Evolutionary conservation across 2,329 filamentous ascomycete species (phyloP).

Genomic region (Xylaria sp.): DNA sequence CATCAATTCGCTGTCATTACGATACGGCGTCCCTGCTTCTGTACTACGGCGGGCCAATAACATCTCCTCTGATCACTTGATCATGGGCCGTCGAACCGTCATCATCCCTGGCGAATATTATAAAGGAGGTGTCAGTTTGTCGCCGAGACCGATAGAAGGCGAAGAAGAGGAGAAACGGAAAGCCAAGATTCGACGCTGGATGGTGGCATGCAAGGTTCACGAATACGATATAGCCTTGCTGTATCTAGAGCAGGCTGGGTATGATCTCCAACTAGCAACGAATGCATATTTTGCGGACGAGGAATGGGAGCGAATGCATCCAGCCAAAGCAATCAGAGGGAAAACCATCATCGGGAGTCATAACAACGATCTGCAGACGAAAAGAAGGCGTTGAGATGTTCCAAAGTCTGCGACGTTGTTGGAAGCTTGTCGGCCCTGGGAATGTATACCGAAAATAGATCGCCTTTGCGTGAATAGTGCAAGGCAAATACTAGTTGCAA

Average conservation of each 20-base stretch:
- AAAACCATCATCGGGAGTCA: slow-evolving; percentile 40
- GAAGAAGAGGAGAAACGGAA: slow-evolving; percentile 77
- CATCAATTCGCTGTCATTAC: slow-evolving; percentile 70
- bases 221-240: slow-evolving; percentile 78
- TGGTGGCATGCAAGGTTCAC: slow-evolving; percentile 77
- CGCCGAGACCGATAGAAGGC: slow-evolving; percentile 72
- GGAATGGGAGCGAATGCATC: slow-evolving; percentile 68
- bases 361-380: slow-evolving; percentile 31
- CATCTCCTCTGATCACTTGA: slow-evolving; percentile 72
- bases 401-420: neutral
- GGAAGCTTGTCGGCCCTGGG: neutral
- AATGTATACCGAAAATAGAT: neutral
- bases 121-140: slow-evolving; percentile 69
- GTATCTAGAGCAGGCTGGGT: slow-evolving; percentile 73
- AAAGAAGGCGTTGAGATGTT: slow-evolving; percentile 29
- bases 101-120: slow-evolving; percentile 75
- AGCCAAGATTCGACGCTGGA: slow-evolving; percentile 73
- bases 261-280: slow-evolving; percentile 69
- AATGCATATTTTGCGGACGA: slow-evolving; percentile 73
- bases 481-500: neutral
- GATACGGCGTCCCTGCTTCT: slow-evolving; percentile 70
- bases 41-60: slow-evolving; percentile 71
- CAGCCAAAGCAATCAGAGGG: slow-evolving; percentile 48
- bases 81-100: slow-evolving; percentile 71
- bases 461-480: neutral